Conservation (phyloP, 768 basidiomycete species). For the Russula lepida region DNA sequence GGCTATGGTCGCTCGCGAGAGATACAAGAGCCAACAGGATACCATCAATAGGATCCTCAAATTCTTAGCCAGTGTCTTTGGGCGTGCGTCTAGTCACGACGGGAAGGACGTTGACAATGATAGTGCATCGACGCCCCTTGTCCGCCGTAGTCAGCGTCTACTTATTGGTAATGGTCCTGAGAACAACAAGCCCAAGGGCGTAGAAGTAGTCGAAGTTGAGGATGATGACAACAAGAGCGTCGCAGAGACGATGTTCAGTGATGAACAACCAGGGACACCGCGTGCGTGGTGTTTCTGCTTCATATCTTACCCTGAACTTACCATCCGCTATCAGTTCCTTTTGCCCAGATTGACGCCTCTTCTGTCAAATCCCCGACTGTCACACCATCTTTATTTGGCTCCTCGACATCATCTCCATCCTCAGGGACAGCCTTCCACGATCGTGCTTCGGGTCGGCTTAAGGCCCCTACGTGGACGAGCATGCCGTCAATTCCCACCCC, state of each 20-base stretch:
- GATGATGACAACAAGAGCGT: conserved; percentile 34
- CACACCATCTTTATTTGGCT: not conserved
- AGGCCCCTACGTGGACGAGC: conserved; percentile 1
- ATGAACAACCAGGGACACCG: conserved; percentile 1
- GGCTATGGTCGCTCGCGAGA: conserved; percentile 63
- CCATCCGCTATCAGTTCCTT: not conserved
- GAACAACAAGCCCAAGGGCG: conserved; percentile 32
- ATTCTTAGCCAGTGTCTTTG: conserved; percentile 91
- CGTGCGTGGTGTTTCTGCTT: not conserved
- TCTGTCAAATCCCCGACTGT: conserved; percentile 11
- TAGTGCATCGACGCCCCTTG: conserved; percentile 30
- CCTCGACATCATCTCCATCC: not conserved
- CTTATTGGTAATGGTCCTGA: conserved; percentile 53
- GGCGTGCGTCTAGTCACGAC: conserved; percentile 35
- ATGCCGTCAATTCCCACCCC: not conserved
- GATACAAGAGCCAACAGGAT: conserved; percentile 89
- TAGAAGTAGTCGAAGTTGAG: conserved; percentile 31
- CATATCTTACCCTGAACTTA: not conserved
- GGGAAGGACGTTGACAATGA: conserved; percentile 31
- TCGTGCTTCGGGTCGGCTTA: not conserved
- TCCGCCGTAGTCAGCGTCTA: conserved; percentile 47
- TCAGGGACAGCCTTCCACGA: conserved; percentile 6
- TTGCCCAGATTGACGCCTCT: conserved; percentile 17
- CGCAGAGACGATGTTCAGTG: conserved; percentile 13
- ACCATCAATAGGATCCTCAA: conserved; percentile 93